Conservation (phyloP, 2,329 filamentous ascomycete genomes). For the Corinectria fuckeliana region DNA sequence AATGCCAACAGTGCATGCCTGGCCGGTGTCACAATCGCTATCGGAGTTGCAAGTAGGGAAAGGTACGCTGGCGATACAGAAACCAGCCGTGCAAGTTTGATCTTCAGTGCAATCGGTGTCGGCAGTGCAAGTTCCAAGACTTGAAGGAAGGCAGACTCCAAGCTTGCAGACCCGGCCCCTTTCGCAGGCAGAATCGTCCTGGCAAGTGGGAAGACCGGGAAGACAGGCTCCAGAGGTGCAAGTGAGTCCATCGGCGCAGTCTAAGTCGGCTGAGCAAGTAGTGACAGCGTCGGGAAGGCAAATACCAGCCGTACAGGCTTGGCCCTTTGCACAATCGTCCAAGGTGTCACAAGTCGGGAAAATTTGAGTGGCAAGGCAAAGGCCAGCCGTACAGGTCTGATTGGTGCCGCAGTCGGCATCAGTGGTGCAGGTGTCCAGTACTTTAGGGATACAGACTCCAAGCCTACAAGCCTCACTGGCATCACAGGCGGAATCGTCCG, state of each 20-base stretch:
- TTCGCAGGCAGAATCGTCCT: background rate
- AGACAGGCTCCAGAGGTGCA: slow-evolving; percentile 5
- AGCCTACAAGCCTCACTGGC: background rate
- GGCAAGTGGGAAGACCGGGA: background rate
- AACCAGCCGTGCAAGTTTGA: background rate
- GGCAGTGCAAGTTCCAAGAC: background rate
- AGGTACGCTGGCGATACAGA: background rate
- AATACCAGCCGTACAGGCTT: background rate
- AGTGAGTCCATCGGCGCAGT: background rate
- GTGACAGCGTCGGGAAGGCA: background rate
- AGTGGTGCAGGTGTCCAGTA: background rate
- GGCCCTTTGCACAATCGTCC: background rate
- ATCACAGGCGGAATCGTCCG: background rate
- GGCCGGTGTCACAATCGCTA: background rate
- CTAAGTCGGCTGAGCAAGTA: background rate
- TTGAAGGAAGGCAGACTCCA: background rate
- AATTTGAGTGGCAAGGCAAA: background rate
- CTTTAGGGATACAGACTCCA: background rate
- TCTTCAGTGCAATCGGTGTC: background rate
- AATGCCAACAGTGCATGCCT: slow-evolving; percentile 2
- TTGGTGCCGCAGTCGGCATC: background rate
- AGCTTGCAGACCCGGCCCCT: background rate
- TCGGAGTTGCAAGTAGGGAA: background rate
- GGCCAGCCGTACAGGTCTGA: slow-evolving; percentile 2
- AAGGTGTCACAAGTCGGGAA: background rate